Conservation (phyloP, 192 early-diverging fungal genomes). For the Linderina pennispora region DNA sequence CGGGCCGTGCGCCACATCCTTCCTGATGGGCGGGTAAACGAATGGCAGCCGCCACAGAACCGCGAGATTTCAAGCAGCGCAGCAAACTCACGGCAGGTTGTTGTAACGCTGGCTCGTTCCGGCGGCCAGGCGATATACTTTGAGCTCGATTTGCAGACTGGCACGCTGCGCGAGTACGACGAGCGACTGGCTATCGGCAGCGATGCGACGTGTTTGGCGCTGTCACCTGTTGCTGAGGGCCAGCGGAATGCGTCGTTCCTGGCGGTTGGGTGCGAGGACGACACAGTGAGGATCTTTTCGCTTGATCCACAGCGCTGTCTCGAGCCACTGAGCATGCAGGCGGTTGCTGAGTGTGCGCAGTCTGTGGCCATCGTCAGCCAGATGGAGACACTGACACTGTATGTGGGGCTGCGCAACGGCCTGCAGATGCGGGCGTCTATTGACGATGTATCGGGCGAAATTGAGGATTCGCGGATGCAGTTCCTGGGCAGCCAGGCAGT, state of each 20-base stretch:
- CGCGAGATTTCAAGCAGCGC: slow-evolving; percentile 69
- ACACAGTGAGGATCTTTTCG: slow-evolving; percentile 83
- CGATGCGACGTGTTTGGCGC: slow-evolving; percentile 66
- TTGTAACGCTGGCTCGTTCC: slow-evolving; percentile 67
- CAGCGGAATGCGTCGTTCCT: slow-evolving; percentile 68
- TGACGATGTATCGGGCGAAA: slow-evolving; percentile 73
- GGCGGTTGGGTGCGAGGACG: slow-evolving; percentile 89
- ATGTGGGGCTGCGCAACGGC: slow-evolving; percentile 88
- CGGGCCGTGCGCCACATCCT: slow-evolving; percentile 86
- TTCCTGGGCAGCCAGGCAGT: slow-evolving; percentile 84
- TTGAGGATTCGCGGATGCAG: slow-evolving; percentile 76
- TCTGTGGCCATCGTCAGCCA: slow-evolving; percentile 69
- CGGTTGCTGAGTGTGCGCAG: slow-evolving; percentile 56
- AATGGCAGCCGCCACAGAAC: slow-evolving; percentile 85
- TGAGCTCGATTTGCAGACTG: slow-evolving; percentile 69
- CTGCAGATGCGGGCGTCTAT: slow-evolving; percentile 79
- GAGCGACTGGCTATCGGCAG: slow-evolving; percentile 67
- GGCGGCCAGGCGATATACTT: slow-evolving; percentile 84
- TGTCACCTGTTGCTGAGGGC: slow-evolving; percentile 75
- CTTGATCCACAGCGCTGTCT: slow-evolving; percentile 74
- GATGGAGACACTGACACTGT: slow-evolving; percentile 53
- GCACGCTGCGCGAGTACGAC: slow-evolving; percentile 83
- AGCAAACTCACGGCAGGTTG: slow-evolving; percentile 76
- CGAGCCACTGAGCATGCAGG: slow-evolving; percentile 72
- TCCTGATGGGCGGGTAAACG: slow-evolving; percentile 79